Conservation (phyloP, 192 early-diverging fungal species). For the Paraglomus occultum region DNA sequence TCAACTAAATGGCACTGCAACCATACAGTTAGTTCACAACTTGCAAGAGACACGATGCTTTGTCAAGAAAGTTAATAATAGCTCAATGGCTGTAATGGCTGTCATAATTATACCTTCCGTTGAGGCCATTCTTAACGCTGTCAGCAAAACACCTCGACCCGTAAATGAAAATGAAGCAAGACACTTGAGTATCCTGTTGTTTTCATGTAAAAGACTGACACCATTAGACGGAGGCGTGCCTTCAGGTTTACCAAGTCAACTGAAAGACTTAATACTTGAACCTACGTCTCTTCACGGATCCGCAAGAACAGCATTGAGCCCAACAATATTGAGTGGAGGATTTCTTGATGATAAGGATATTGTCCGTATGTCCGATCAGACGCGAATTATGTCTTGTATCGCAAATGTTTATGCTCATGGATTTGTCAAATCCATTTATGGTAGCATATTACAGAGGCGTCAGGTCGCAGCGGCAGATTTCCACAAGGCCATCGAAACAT, state of each 20-base stretch:
- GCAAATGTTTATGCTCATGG: constrained; percentile 50
- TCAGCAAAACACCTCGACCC: constrained; percentile 24
- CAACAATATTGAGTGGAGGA: constrained; percentile 13
- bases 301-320: constrained; percentile 13
- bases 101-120: constrained; percentile 47
- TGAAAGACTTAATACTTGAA: neutral
- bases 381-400: constrained; percentile 38
- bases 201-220: constrained; percentile 51
- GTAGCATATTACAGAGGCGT: constrained; percentile 50
- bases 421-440: constrained; percentile 53
- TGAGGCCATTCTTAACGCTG: constrained; percentile 36
- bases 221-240: constrained; percentile 31
- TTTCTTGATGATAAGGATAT: constrained; percentile 5
- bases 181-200: constrained; percentile 42
- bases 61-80: constrained; percentile 50
- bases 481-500: constrained; percentile 45
- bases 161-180: constrained; percentile 9
- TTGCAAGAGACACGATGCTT: constrained; percentile 54
- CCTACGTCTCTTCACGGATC: neutral
- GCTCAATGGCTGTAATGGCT: constrained; percentile 47
- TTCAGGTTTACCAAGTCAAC: neutral
- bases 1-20: constrained; percentile 30
- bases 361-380: neutral
- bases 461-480: constrained; percentile 46
- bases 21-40: constrained; percentile 39